phyloP scores from a whole-genome alignment of 2,329 filamentous ascomycete genomes.

The Endothia cerciana region DNA sequence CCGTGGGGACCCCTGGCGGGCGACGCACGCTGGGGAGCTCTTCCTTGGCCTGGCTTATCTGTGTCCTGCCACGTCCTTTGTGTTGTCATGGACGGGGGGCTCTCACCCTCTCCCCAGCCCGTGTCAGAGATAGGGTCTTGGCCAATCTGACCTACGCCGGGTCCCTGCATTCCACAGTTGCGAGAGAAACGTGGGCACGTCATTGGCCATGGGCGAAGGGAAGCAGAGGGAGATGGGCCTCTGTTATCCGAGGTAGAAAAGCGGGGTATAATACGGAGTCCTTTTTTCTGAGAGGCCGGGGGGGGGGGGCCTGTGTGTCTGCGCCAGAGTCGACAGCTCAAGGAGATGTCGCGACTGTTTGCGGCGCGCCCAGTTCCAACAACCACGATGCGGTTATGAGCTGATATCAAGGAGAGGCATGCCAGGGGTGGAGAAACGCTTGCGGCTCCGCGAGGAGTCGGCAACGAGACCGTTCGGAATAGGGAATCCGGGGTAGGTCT shows the following conservation, averaged over 20 bases:
- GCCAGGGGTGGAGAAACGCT: constrained; percentile 23
- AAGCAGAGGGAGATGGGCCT: constrained; percentile 12
- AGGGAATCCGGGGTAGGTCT: constrained; percentile 20
- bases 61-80: constrained; percentile 2
- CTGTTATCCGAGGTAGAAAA: constrained; percentile 25
- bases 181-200: constrained; percentile 21
- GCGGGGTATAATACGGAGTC: constrained; percentile 21
- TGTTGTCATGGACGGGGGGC: constrained; percentile 8
- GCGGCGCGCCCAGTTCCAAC: no score
- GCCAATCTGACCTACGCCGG: constrained; percentile 15
- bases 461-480: constrained; percentile 4
- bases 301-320: neutral
- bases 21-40: neutral
- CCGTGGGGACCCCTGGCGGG: neutral
- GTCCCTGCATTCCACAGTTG: constrained; percentile 10
- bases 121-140: constrained; percentile 12
- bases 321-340: no score
- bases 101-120: constrained; percentile 10
- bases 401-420: constrained; percentile 9
- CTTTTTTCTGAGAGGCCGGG: neutral
- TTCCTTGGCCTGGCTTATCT: constrained; percentile 6
- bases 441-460: constrained; percentile 27
- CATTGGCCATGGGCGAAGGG: constrained; percentile 25
- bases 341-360: no score
- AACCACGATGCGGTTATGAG: neutral